Percentiles rank a stretch among this genome's conserved stretches.
These are phyloP conservation scores for Rugosomyces carneus DNA, from an alignment of 1,284 basidiomycete genomes.

Conservation along the genomic window DNA sequence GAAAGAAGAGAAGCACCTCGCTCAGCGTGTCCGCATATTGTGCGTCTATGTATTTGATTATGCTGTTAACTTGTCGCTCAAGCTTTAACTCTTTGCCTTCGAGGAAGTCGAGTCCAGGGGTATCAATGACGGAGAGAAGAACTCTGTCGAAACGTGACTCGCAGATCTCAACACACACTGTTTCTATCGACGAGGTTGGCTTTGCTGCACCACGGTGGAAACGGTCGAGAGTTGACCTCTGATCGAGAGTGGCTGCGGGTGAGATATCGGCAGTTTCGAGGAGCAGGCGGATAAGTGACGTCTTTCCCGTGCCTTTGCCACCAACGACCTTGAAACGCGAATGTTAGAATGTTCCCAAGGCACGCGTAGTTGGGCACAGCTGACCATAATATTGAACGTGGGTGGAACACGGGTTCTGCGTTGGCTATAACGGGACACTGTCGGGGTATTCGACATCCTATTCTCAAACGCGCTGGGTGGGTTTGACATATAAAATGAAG, in stretches of 20 bases:
- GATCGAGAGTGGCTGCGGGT: conserved; percentile 61
- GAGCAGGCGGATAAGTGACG: conserved; percentile 60
- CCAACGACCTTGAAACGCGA: conserved; percentile 56
- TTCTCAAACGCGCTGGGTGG: conserved; percentile 57
- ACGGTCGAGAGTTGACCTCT: conserved; percentile 51
- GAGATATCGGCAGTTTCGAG: conserved; percentile 75
- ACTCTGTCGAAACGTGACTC: conserved; percentile 74
- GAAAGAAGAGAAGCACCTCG: conserved; percentile 42
- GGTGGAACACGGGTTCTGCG: conserved; percentile 60
- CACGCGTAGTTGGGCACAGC: conserved; percentile 17
- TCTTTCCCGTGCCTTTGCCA: conserved; percentile 74
- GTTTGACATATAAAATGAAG: conserved; percentile 59
- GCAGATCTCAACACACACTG: conserved; percentile 69
- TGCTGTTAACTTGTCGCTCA: conserved; percentile 63
- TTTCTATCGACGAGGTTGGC: conserved; percentile 54
- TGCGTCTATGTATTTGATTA: conserved; percentile 70
- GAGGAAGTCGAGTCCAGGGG: conserved; percentile 71
- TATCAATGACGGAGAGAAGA: conserved; percentile 72
- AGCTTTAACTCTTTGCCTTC: conserved; percentile 67
- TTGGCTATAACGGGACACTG: conserved; percentile 46
- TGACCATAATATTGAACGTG: conserved; percentile 79
- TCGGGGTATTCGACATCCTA: conserved; percentile 26
- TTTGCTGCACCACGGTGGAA: conserved; percentile 55
- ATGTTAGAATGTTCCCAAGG: not conserved
- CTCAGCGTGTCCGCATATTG: conserved; percentile 79